These are phyloP conservation scores for Fusarium denticulatum DNA, from an alignment of 2,329 filamentous ascomycete species.

Conservation along the genomic window DNA sequence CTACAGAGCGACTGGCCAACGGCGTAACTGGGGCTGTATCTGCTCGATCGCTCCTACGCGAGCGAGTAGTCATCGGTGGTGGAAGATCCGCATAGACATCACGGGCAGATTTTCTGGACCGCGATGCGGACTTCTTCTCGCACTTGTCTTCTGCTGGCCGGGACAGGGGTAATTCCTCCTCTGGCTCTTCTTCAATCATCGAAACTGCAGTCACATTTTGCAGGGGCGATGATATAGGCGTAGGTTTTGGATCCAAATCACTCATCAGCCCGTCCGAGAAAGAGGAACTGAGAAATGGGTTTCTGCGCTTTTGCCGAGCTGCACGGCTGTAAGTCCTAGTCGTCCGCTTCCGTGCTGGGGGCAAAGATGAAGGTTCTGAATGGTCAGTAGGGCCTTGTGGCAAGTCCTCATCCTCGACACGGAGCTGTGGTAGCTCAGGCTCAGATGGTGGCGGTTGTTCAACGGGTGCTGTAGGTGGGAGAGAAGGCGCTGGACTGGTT, in stretches of 20 bases:
- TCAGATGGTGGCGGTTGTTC: constrained; percentile 42
- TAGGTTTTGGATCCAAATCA: constrained; percentile 20
- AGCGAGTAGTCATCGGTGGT: constrained; percentile 41
- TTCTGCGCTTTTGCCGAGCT: constrained; percentile 32
- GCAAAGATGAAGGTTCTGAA: constrained; percentile 45
- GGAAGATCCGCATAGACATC: constrained; percentile 29
- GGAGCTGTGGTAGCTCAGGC: constrained; percentile 49
- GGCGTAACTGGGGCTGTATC: constrained; percentile 39
- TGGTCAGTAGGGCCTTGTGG: constrained; percentile 17
- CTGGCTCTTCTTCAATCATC: constrained; percentile 17
- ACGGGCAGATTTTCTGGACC: constrained; percentile 22
- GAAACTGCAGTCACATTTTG: constrained; percentile 8
- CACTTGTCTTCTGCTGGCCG: not conserved
- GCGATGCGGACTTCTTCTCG: not conserved
- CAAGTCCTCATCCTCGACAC: constrained; percentile 34
- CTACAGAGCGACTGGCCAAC: constrained; percentile 18
- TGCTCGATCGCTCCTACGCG: constrained; percentile 31
- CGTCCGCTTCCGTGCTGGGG: constrained; percentile 32
- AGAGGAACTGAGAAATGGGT: constrained; percentile 46
- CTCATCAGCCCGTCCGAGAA: constrained; percentile 38
- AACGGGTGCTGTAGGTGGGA: constrained; percentile 39
- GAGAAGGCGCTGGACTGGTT: constrained; percentile 49
- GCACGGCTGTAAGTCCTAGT: constrained; percentile 39
- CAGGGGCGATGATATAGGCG: constrained; percentile 22
- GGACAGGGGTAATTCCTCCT: not conserved